phyloP scores from a whole-genome alignment of 306 rosid species.

The Cercis canadensis region DNA sequence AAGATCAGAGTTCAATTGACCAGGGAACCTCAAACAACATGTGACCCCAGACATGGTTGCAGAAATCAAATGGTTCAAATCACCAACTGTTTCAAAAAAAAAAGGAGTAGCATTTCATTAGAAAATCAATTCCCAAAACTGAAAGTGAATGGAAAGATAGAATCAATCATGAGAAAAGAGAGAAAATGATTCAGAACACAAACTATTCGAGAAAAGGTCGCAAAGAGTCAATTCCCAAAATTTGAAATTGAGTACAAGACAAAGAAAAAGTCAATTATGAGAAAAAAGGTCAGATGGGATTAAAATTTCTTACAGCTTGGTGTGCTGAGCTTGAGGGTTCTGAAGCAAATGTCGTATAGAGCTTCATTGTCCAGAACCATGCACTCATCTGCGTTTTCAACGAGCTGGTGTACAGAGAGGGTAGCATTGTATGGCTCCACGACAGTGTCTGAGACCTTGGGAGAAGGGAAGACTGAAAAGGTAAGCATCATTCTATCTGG shows the following conservation, averaged over 20 bases:
- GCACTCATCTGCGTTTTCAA: constrained; percentile 73
- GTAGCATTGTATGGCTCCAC: constrained; percentile 80
- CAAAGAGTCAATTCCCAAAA: not conserved
- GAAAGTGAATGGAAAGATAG: not conserved
- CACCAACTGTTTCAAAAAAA: constrained; percentile 54
- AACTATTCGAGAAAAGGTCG: too few relatives aligned
- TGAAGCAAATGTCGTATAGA: constrained; percentile 72
- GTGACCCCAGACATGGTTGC: constrained; percentile 81
- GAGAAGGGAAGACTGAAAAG: constrained; percentile 71
- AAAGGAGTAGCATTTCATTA: not conserved
- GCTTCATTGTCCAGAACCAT: constrained; percentile 77
- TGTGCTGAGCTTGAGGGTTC: constrained; percentile 73
- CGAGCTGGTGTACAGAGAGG: constrained; percentile 71
- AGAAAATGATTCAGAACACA: too few relatives aligned
- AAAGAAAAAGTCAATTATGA: not conserved
- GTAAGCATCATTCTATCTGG: constrained; percentile 82
- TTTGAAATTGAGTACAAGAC: not conserved
- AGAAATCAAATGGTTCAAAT: constrained; percentile 72
- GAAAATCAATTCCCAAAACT: not conserved
- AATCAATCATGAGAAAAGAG: not conserved
- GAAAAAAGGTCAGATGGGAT: not conserved
- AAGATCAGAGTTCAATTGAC: constrained; percentile 73
- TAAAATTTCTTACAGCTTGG: constrained; percentile 61
- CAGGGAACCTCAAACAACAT: constrained; percentile 73
- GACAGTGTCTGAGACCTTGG: constrained; percentile 62